A percentile compares a stretch with the other conserved stretches of the same genome.
These are phyloP conservation scores for Suhomyces guaymorum DNA, from an alignment of 1,139 yeast genomes.

Conservation along the genomic window DNA sequence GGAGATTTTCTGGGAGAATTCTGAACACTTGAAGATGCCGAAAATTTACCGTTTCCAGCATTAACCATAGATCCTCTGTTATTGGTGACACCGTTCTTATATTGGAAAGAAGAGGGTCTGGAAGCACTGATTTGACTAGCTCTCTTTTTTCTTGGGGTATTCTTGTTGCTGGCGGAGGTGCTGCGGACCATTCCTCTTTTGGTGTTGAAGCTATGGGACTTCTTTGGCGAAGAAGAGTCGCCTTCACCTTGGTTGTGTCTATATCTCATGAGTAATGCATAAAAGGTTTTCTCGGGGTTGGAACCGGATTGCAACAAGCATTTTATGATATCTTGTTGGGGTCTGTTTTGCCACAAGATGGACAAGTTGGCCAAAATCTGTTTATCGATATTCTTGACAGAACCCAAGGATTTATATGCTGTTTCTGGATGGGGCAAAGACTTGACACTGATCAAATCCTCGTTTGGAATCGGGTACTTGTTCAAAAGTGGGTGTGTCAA, in stretches of 20 bases:
- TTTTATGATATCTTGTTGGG: conserved; percentile 54
- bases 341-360: conserved; percentile 73
- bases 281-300: conserved; percentile 74
- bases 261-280: conserved; percentile 61
- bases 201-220: conserved; percentile 20
- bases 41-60: conserved; percentile 22
- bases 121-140: conserved; percentile 20
- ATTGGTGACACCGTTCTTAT: conserved; percentile 16
- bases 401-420: conserved; percentile 50
- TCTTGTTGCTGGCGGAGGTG: conserved; percentile 17
- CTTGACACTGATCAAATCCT: conserved; percentile 51
- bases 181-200: conserved; percentile 26
- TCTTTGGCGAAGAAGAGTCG: conserved; percentile 19
- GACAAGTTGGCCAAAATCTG: conserved; percentile 68
- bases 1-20: conserved; percentile 34
- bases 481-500: conserved; percentile 72
- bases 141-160: conserved; percentile 21
- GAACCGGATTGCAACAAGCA: conserved; percentile 58
- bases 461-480: conserved; percentile 58
- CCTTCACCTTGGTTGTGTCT: conserved; percentile 45
- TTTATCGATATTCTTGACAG: conserved; percentile 54
- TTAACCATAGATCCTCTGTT: conserved; percentile 25
- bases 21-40: conserved; percentile 36
- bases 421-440: conserved; percentile 67
- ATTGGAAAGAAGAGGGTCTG: conserved; percentile 23